phyloP scores from a whole-genome alignment of 805 yeast genomes.

The Wickerhamomyces tratensis region DNA sequence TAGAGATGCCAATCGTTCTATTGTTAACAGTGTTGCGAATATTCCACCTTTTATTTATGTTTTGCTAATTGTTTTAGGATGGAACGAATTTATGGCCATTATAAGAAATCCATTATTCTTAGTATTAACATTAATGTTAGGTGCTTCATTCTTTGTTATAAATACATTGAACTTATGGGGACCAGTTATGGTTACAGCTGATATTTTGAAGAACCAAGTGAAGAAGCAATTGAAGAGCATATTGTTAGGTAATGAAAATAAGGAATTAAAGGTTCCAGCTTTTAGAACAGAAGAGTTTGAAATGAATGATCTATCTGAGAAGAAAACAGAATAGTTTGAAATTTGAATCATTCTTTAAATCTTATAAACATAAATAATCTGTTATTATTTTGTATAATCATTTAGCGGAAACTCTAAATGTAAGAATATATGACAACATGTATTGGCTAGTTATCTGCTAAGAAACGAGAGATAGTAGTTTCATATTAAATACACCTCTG shows the following conservation, averaged over 20 bases:
- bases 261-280: slow-evolving; percentile 5
- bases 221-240: slow-evolving; percentile 40
- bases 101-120: slow-evolving; percentile 80
- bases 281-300: slow-evolving; percentile 18
- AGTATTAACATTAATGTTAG: slow-evolving; percentile 43
- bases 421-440: too few species aligned
- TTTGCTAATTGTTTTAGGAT: slow-evolving; percentile 69
- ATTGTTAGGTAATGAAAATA: slow-evolving; percentile 44
- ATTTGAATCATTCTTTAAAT: too few species aligned
- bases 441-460: too few species aligned
- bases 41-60: slow-evolving; percentile 80
- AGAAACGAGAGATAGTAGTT: too few species aligned
- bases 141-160: slow-evolving; percentile 57
- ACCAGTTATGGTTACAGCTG: slow-evolving; percentile 56
- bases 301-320: slow-evolving; percentile 20
- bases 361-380: too few species aligned
- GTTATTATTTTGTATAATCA: too few species aligned
- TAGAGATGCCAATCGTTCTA: slow-evolving; percentile 83
- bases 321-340: slow-evolving; percentile 6
- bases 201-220: slow-evolving; percentile 47
- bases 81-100: slow-evolving; percentile 92
- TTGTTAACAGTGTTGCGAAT: slow-evolving; percentile 63
- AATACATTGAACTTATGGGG: slow-evolving; percentile 66
- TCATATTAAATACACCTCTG: too few species aligned
- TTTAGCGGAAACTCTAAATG: too few species aligned